Conservation (phyloP, 2,329 filamentous ascomycete species). For the Ophiocordyceps unilateralis region DNA sequence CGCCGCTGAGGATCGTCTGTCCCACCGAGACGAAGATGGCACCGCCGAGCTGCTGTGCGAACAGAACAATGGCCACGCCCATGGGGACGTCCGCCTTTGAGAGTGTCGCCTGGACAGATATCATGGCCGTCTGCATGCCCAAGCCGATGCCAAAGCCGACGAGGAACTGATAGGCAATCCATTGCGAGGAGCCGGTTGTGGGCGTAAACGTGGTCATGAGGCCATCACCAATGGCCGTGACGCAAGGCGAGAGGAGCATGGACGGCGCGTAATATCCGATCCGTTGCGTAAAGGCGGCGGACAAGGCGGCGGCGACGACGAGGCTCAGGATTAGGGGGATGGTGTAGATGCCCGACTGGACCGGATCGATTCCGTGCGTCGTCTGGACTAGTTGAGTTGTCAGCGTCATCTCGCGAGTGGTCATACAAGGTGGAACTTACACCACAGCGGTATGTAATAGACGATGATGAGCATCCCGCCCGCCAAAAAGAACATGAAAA, state of each 20-base stretch:
- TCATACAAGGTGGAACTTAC: neutral
- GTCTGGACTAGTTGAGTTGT: conserved; percentile 25
- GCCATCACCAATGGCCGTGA: conserved; percentile 28
- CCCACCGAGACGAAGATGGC: conserved; percentile 47
- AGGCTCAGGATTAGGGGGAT: conserved; percentile 34
- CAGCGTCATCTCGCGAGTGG: conserved; percentile 16
- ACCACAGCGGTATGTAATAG: conserved; percentile 23
- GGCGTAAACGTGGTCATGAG: conserved; percentile 35
- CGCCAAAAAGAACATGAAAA: conserved; percentile 31
- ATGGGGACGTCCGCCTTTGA: conserved; percentile 29
- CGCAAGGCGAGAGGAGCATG: conserved; percentile 13
- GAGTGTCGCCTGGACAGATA: conserved; percentile 35
- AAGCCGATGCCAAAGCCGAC: conserved; percentile 33
- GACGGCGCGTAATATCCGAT: conserved; percentile 27
- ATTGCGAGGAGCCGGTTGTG: conserved; percentile 26
- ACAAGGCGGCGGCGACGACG: conserved; percentile 27
- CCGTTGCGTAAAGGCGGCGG: conserved; percentile 23
- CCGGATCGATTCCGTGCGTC: conserved; percentile 32
- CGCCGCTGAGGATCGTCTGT: conserved; percentile 50
- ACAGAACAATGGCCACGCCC: conserved; percentile 33
- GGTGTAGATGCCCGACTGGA: conserved; percentile 35
- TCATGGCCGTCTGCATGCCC: conserved; percentile 24
- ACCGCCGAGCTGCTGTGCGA: conserved; percentile 49
- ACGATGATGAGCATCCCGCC: conserved; percentile 34
- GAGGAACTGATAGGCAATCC: conserved; percentile 43